These are phyloP conservation scores for Flaveria ramosissima DNA, from an alignment of 129 eudicot genomes.

Conservation along the genomic window DNA sequence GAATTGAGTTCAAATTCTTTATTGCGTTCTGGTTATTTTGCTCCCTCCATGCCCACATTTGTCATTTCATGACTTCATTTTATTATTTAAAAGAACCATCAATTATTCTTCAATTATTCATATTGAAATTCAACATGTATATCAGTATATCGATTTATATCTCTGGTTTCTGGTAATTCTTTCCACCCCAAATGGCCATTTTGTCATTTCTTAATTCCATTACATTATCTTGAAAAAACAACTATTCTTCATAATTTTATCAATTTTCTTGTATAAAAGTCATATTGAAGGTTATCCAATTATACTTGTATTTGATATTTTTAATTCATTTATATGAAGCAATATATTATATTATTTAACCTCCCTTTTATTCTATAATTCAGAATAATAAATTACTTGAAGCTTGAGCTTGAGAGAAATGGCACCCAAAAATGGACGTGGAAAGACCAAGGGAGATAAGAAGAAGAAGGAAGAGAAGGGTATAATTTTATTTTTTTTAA, in stretches of 20 bases:
- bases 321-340: conserved; percentile 10
- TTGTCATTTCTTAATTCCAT: conserved; percentile 13
- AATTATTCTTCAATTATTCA: neutral
- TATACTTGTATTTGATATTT: neutral
- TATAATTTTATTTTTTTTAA: conserved; percentile 17
- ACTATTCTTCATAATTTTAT: conserved; percentile 3
- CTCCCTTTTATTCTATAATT: neutral
- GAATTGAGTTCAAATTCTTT: conserved; percentile 1
- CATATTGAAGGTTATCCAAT: neutral
- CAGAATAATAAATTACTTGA: conserved; percentile 10
- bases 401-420: conserved; percentile 46
- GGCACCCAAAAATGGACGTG: conserved; percentile 97
- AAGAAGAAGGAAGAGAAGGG: conserved; percentile 99
- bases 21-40: neutral
- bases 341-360: conserved; percentile 2
- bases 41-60: neutral
- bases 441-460: conserved; percentile 96
- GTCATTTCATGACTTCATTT: conserved; percentile 9
- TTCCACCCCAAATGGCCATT: neutral
- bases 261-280: neutral
- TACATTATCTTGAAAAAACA: neutral
- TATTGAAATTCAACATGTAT: conserved; percentile 12
- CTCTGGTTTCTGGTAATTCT: conserved; percentile 3
- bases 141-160: neutral
- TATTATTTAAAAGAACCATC: neutral